These are phyloP conservation scores for Alternaria alternata DNA, from an alignment of 2,329 filamentous ascomycete genomes.

Conservation along the genomic window DNA sequence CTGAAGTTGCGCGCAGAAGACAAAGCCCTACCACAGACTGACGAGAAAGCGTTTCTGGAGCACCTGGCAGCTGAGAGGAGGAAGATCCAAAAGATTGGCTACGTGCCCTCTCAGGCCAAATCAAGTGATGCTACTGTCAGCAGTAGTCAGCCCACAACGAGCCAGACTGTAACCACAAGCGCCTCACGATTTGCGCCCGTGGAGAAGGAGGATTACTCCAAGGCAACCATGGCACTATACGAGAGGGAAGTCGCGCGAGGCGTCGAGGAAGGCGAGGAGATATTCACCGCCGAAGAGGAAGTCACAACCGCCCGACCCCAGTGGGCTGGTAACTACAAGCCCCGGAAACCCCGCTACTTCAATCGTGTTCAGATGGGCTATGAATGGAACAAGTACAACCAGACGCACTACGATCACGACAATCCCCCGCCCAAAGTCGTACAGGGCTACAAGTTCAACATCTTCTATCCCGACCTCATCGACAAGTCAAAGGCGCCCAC, in stretches of 20 bases:
- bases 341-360: slow-evolving; percentile 94
- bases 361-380: slow-evolving; percentile 99
- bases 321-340: slow-evolving; percentile 85
- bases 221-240: slow-evolving; percentile 86
- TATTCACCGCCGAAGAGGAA: slow-evolving; percentile 89
- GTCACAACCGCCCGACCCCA: slow-evolving; percentile 72
- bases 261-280: slow-evolving; percentile 91
- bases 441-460: slow-evolving; percentile 99
- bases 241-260: slow-evolving; percentile 92
- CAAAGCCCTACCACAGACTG: slow-evolving; percentile 65
- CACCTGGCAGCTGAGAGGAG: slow-evolving; percentile 66
- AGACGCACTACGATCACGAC: slow-evolving; percentile 98
- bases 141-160: slow-evolving; percentile 45
- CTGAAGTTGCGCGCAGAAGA: slow-evolving; percentile 71
- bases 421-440: slow-evolving; percentile 98
- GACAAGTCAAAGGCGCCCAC: slow-evolving; percentile 95
- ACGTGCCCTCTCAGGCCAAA: slow-evolving; percentile 67
- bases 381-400: slow-evolving; percentile 99
- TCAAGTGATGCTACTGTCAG: slow-evolving; percentile 35
- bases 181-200: slow-evolving; percentile 74
- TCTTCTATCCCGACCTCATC: slow-evolving; percentile 97
- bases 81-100: slow-evolving; percentile 70
- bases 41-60: slow-evolving; percentile 66
- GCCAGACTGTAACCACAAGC: slow-evolving; percentile 59
- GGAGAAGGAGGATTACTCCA: slow-evolving; percentile 80